Conservation (phyloP, 2,329 filamentous ascomycete genomes). For the Diaporthe sp. region DNA sequence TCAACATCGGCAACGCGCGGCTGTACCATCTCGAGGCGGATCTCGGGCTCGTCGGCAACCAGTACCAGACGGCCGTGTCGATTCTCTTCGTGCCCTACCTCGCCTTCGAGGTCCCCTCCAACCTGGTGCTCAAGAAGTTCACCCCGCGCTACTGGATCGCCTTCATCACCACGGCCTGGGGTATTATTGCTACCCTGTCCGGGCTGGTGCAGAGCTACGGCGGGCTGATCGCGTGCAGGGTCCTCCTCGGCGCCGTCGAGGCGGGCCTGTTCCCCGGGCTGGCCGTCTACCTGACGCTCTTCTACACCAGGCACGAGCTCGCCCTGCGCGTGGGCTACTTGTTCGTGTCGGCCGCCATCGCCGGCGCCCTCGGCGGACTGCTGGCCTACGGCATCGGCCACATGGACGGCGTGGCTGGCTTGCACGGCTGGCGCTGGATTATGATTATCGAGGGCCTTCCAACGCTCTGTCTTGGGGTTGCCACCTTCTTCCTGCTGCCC, state of each 20-base stretch:
- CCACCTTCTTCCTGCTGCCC: slow-evolving; percentile 70
- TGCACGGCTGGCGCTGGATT: slow-evolving; percentile 80
- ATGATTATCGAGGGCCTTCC: slow-evolving; percentile 69
- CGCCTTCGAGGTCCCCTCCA: slow-evolving; percentile 74
- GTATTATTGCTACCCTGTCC: slow-evolving; percentile 76
- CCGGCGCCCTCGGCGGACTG: slow-evolving; percentile 79
- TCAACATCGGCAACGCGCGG: slow-evolving; percentile 81
- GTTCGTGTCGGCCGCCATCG: slow-evolving; percentile 78
- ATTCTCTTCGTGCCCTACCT: slow-evolving; percentile 77
- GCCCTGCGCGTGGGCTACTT: slow-evolving; percentile 80
- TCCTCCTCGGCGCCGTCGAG: slow-evolving; percentile 78
- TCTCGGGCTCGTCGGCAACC: slow-evolving; percentile 69
- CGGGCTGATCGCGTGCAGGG: slow-evolving; percentile 75
- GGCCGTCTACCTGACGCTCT: slow-evolving; percentile 79
- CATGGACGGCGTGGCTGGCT: slow-evolving; percentile 76
- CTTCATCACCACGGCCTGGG: slow-evolving; percentile 75
- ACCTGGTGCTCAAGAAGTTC: slow-evolving; percentile 74
- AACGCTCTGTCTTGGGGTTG: slow-evolving; percentile 67
- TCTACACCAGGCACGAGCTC: slow-evolving; percentile 81
- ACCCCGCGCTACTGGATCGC: slow-evolving; percentile 74
- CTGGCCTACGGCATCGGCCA: slow-evolving; percentile 81
- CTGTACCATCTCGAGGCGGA: slow-evolving; percentile 75
- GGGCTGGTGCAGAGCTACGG: slow-evolving; percentile 77
- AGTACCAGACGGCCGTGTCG: slow-evolving; percentile 78
- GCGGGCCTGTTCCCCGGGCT: slow-evolving; percentile 79